Conservation (phyloP, 768 basidiomycete species). For the Lactarius psammicola region DNA sequence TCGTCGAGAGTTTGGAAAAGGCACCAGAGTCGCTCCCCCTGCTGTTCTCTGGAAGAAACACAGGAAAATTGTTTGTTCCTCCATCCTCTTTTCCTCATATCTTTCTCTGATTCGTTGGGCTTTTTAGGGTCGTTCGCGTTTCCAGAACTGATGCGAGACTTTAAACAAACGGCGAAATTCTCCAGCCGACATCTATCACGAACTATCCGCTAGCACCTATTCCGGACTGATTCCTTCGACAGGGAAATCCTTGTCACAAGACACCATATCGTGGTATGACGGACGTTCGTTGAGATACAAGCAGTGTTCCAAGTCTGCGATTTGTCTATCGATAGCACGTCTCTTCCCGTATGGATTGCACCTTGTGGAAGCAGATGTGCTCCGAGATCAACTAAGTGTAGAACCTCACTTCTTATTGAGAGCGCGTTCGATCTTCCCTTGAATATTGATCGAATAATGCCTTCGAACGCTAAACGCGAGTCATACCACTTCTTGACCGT, state of each 20-base stretch:
- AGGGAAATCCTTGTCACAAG: no score
- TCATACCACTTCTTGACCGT: background rate
- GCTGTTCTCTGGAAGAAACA: conserved; percentile 75
- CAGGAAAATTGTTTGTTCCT: conserved; percentile 60
- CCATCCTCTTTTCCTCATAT: background rate
- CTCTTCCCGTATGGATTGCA: no score
- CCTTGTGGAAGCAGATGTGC: no score
- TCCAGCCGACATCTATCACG: no score
- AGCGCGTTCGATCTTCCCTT: background rate
- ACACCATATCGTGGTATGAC: no score
- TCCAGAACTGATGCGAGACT: conserved; percentile 34
- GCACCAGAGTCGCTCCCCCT: conserved; percentile 69
- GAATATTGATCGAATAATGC: background rate
- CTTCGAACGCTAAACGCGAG: background rate
- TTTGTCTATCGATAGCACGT: no score
- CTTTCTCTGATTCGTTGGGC: conserved; percentile 5
- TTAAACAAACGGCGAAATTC: background rate
- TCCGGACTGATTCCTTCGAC: no score
- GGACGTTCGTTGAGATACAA: no score
- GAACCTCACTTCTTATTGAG: background rate
- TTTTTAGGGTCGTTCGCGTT: conserved; percentile 54
- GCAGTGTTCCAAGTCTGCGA: no score
- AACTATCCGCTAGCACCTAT: no score
- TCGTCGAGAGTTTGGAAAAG: conserved; percentile 72
- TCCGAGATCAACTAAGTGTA: background rate